phyloP scores from a whole-genome alignment of 2,329 filamentous ascomycete genomes.

The Nothophoma quercina region DNA sequence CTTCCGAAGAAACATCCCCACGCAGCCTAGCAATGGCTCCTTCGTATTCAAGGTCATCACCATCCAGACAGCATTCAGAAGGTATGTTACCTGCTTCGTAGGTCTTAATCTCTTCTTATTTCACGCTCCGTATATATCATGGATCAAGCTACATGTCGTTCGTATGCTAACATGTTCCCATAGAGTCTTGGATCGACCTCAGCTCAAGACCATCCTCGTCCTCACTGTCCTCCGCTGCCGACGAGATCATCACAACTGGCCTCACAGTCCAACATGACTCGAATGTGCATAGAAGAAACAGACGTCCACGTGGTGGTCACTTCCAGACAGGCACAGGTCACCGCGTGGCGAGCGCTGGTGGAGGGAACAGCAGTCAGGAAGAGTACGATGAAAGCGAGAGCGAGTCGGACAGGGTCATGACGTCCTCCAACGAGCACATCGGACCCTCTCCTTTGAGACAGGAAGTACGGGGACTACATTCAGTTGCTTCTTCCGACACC shows the following conservation, averaged over 20 bases:
- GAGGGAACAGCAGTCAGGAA: slow-evolving; percentile 83
- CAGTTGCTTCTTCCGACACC: slow-evolving; percentile 48
- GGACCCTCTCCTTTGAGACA: slow-evolving; percentile 45
- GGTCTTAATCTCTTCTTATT: neutral
- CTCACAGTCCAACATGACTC: slow-evolving; percentile 75
- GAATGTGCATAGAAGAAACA: slow-evolving; percentile 66
- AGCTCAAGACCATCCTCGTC: slow-evolving; percentile 92
- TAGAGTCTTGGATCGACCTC: slow-evolving; percentile 97
- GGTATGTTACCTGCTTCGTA: slow-evolving; percentile 24
- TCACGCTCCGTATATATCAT: neutral
- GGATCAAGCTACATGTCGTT: neutral
- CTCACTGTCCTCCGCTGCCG: slow-evolving; percentile 81
- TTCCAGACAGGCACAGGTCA: slow-evolving; percentile 46
- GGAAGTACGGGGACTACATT: slow-evolving; percentile 38
- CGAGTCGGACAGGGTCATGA: slow-evolving; percentile 78
- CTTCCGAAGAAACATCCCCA: slow-evolving; percentile 24
- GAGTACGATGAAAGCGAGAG: slow-evolving; percentile 94
- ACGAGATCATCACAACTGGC: slow-evolving; percentile 91
- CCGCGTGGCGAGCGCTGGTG: slow-evolving; percentile 53
- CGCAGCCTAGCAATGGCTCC: slow-evolving; percentile 32
- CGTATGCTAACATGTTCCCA: slow-evolving; percentile 22
- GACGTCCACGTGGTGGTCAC: slow-evolving; percentile 50
- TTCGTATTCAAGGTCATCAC: slow-evolving; percentile 25
- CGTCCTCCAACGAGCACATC: slow-evolving; percentile 68
- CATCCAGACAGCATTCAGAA: slow-evolving; percentile 39